Percentiles rank a stretch among this genome's conserved stretches.
Conservation (phyloP, 2,329 filamentous ascomycete species). For the Alternaria arborescens region DNA sequence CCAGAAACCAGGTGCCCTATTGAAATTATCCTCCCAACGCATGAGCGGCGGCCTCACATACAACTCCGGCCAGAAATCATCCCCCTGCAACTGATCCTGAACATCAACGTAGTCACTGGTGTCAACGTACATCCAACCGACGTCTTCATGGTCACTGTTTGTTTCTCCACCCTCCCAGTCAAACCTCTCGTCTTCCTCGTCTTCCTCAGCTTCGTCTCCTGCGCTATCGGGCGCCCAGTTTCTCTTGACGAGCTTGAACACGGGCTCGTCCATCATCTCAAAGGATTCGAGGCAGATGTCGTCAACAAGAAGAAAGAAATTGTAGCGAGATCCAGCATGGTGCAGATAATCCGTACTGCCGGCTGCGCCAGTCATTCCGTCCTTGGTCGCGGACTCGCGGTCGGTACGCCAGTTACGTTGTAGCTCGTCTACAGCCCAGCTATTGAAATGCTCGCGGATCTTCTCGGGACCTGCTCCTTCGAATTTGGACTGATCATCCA, state of each 20-base stretch:
- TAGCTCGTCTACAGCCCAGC: conserved; percentile 4
- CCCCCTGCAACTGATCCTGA: not conserved
- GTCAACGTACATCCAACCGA: conserved; percentile 2
- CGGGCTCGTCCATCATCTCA: not conserved
- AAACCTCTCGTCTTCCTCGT: conserved; percentile 1
- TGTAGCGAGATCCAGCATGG: conserved; percentile 1
- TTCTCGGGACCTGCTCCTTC: conserved; percentile 4
- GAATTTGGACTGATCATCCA: conserved; percentile 1
- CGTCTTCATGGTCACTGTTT: conserved; percentile 2
- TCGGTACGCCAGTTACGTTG: conserved; percentile 7
- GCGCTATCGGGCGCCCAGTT: not conserved
- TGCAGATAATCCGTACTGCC: conserved; percentile 1
- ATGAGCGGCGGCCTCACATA: conserved; percentile 5
- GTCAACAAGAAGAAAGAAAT: conserved; percentile 3
- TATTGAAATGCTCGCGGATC: conserved; percentile 5
- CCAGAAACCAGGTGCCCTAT: conserved; percentile 4
- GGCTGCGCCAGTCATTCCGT: not conserved
- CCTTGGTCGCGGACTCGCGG: not conserved
- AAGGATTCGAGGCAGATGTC: conserved; percentile 7
- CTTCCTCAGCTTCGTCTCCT: conserved; percentile 5
- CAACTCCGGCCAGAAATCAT: not conserved
- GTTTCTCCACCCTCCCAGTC: conserved; percentile 3
- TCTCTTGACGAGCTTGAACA: conserved; percentile 5
- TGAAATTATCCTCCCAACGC: not conserved
- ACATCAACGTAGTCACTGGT: not conserved